phyloP scores from a whole-genome alignment of 768 basidiomycete species.

The Hypsizygus marmoreus region DNA sequence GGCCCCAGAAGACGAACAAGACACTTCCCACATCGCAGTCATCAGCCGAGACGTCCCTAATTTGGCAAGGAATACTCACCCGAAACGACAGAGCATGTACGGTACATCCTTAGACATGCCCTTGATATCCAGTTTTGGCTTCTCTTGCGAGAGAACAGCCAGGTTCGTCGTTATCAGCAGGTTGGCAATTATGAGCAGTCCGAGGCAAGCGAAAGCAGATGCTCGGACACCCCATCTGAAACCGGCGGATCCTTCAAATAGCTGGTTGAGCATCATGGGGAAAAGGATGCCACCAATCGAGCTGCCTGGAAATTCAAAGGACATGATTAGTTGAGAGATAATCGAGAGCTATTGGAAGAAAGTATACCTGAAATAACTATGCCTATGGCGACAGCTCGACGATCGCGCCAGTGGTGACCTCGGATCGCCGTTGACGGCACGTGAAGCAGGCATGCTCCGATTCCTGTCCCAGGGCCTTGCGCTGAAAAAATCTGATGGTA shows the following conservation, averaged over 20 bases:
- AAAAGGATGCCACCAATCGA: conserved; percentile 37
- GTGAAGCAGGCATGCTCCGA: conserved; percentile 44
- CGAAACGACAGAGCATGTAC: too few species aligned
- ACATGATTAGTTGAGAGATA: background rate
- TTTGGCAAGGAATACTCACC: too few species aligned
- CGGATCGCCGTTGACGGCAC: conserved; percentile 45
- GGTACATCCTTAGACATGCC: too few species aligned
- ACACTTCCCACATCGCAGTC: too few species aligned
- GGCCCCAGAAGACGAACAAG: too few species aligned
- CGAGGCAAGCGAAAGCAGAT: conserved; percentile 39
- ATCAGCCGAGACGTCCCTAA: too few species aligned
- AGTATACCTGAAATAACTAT: conserved; percentile 37
- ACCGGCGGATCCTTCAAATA: conserved; percentile 37
- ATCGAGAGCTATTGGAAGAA: background rate
- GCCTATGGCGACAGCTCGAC: conserved; percentile 48
- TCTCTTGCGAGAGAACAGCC: too few species aligned
- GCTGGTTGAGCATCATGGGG: conserved; percentile 56
- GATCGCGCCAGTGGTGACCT: conserved; percentile 45
- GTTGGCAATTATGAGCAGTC: conserved; percentile 38
- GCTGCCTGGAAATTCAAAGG: background rate
- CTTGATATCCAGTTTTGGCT: too few species aligned
- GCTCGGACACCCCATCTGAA: conserved; percentile 51
- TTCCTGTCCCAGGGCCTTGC: conserved; percentile 49
- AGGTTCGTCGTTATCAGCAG: too few species aligned
- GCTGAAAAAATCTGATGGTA: conserved; percentile 40